Base-by-base conservation (phyloP, 1,284 basidiomycete genomes). In the Peniophora sp. region DNA sequence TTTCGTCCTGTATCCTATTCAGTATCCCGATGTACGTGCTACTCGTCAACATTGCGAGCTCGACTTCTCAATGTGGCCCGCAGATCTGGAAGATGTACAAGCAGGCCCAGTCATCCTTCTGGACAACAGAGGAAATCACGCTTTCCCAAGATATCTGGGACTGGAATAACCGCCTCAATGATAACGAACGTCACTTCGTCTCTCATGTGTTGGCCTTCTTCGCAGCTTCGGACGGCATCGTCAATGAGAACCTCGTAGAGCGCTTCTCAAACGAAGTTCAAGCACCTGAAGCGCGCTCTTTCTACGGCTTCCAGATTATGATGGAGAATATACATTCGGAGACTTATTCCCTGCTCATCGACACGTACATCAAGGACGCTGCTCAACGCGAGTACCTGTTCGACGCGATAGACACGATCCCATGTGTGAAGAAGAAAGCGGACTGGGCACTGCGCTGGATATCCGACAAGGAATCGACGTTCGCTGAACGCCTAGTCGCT, bases 231-330 rank as follows among this genome's bases (percentile, higher is more conserved):
- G 95, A 98, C 60, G 95, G 96, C 51, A 97, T 99, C 55, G 94
- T 99, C 65, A 97, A 98, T 70, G 95, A 98, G 67, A 98, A 98
- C 69, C 78, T 98, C 0, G 78, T 97, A 52, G 93, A 98, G 70
- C 85, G 94, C 36, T 98, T 97, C 73, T 94, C 91, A 32, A 85
- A 86, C 53, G 95, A 98, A 67, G 94, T 98, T 0, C 94, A 98
- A 67, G 84, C 78, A 9, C 92, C 95, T 24, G 95, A 98, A 71
- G 96, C 95, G 11, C 90, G 95, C 36, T 97, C 91, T 68, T 99
- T 99, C 75, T 98, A 98, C 66, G 96, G 96, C 17, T 98, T 98
- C 78, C 96, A 98, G 66, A 96, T 98, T 66, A 98, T 97, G 95
- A 98, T 97, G 90, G 96, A 98, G 69, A 94, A 94, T 67, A 87